Evolutionary conservation across 805 yeast genomes (phyloP).

Genomic region (Zygosaccharomyces siamensis): DNA sequence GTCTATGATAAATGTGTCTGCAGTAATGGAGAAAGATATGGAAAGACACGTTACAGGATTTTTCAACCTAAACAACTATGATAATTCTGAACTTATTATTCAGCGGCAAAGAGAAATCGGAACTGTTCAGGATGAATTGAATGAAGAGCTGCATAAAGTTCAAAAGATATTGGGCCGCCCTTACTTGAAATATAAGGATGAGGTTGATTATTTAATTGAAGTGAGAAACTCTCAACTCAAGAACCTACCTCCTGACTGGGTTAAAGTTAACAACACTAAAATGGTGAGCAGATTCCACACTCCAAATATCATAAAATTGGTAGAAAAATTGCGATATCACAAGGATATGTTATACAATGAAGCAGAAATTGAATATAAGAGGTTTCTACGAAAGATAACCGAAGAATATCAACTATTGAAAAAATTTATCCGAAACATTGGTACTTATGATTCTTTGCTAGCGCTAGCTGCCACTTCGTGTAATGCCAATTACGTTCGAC

Average conservation of each 20-base stretch:
- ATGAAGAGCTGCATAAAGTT: constrained; percentile 48
- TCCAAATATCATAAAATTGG: constrained; percentile 48
- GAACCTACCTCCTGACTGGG: constrained; percentile 68
- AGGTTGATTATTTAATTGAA: constrained; percentile 72
- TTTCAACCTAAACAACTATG: constrained; percentile 38
- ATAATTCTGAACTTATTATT: constrained; percentile 40
- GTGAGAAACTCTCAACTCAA: constrained; percentile 56
- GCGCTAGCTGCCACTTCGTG: constrained; percentile 61
- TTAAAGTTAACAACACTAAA: constrained; percentile 65
- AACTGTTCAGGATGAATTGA: constrained; percentile 43
- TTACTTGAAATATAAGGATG: constrained; percentile 50
- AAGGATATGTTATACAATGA: constrained; percentile 43
- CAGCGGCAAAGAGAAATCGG: constrained; percentile 38
- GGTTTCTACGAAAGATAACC: constrained; percentile 39
- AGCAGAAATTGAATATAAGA: constrained; percentile 26
- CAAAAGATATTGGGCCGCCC: constrained; percentile 50
- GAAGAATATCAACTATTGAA: constrained; percentile 38
- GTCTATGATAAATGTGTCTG: constrained; percentile 48
- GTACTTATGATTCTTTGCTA: constrained; percentile 59
- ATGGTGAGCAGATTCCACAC: constrained; percentile 69
- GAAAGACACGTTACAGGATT: constrained; percentile 44
- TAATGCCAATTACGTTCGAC: constrained; percentile 44
- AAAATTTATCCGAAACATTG: constrained; percentile 43
- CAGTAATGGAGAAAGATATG: constrained; percentile 46
- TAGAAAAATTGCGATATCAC: constrained; percentile 54